These are phyloP conservation scores for Groenewaldozyma tartarivorans DNA, from an alignment of 805 yeast species.

Conservation along the genomic window DNA sequence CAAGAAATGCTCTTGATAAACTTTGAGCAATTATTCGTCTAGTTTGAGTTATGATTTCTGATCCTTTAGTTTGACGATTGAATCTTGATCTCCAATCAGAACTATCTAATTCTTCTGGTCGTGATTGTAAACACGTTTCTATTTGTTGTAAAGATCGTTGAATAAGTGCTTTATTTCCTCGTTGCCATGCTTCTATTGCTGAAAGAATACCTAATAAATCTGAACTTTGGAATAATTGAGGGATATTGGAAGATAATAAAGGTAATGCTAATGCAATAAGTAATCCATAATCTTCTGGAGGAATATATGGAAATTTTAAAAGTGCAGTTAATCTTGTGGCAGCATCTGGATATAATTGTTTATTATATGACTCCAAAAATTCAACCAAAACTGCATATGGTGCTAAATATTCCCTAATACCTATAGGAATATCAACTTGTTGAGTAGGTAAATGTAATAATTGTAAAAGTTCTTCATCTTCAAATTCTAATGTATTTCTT, in stretches of 20 bases:
- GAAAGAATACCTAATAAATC: conserved; percentile 15
- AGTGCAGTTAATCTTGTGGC: conserved; percentile 17
- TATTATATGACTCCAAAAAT: conserved; percentile 8
- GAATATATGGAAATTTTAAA: conserved; percentile 22
- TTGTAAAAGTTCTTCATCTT: conserved; percentile 6
- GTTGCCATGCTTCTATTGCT: conserved; percentile 19
- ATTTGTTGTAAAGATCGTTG: conserved; percentile 12
- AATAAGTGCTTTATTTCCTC: conserved; percentile 3
- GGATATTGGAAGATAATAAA: conserved; percentile 7
- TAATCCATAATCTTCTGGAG: conserved; percentile 15
- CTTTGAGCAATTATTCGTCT: background rate
- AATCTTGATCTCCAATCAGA: conserved; percentile 17
- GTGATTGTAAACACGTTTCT: conserved; percentile 9
- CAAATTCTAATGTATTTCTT: conserved; percentile 6
- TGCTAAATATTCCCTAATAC: conserved; percentile 23
- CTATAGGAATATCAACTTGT: conserved; percentile 9
- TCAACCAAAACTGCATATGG: conserved; percentile 25
- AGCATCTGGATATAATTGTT: conserved; percentile 12
- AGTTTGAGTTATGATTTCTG: background rate
- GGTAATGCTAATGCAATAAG: conserved; percentile 15
- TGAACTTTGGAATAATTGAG: conserved; percentile 10
- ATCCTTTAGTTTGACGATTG: background rate
- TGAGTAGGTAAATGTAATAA: conserved; percentile 7
- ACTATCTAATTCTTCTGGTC: background rate
- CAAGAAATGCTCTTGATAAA: background rate